These are phyloP conservation scores for Whalleya microplaca DNA, from an alignment of 2,329 filamentous ascomycete species.

Conservation along the genomic window DNA sequence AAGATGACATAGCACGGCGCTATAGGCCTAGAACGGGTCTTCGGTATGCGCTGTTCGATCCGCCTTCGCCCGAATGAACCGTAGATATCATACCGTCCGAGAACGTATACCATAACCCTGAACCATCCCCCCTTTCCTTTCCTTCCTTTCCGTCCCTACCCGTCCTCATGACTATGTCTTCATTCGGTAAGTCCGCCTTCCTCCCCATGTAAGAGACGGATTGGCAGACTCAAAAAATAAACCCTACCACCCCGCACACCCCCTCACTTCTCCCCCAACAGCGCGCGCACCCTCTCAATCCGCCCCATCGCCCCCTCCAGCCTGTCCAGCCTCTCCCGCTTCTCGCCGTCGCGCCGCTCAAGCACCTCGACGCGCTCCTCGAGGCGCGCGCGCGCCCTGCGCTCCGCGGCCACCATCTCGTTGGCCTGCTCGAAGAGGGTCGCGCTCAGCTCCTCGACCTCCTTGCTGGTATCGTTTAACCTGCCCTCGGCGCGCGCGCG, in stretches of 20 bases:
- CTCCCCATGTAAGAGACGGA: too few species aligned
- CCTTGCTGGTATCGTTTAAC: conserved; percentile 66
- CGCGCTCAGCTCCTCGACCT: conserved; percentile 79
- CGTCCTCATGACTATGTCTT: too few species aligned
- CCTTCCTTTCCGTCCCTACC: neutral
- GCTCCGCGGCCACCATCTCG: conserved; percentile 81
- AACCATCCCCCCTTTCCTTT: neutral
- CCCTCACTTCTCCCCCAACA: conserved; percentile 50
- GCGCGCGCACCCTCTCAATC: conserved; percentile 69
- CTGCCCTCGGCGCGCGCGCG: conserved; percentile 71
- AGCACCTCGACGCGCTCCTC: conserved; percentile 72
- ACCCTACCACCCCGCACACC: neutral
- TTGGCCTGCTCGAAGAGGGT: conserved; percentile 82
- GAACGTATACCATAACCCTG: too few species aligned
- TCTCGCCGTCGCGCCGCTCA: conserved; percentile 72
- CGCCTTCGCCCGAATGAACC: neutral
- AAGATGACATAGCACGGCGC: neutral
- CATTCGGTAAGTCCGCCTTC: too few species aligned
- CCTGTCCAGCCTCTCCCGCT: conserved; percentile 68
- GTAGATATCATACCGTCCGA: neutral
- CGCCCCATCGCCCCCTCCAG: conserved; percentile 72
- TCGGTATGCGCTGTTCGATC: neutral
- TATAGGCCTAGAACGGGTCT: too few species aligned
- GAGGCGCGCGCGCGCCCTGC: conserved; percentile 69
- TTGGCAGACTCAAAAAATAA: too few species aligned